Evolutionary conservation across 2,329 filamentous ascomycete species (phyloP).

Genomic region (Fusarium euwallaceae): DNA sequence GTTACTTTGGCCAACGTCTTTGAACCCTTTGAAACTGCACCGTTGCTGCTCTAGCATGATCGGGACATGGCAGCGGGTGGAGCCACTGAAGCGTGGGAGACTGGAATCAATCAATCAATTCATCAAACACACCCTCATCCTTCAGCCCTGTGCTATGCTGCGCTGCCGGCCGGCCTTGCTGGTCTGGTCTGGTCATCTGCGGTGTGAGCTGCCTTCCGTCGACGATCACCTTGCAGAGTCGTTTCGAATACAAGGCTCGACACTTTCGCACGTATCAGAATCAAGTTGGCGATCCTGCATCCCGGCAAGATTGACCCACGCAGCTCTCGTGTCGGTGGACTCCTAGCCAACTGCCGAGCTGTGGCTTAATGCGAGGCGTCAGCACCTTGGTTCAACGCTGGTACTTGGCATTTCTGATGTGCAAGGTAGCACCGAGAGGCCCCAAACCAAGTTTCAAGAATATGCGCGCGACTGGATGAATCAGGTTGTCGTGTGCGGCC

Average conservation of each 20-base stretch:
- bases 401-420: constrained; percentile 19
- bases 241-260: constrained; percentile 34
- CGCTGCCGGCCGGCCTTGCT: background rate
- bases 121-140: background rate
- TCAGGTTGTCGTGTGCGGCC: constrained; percentile 9
- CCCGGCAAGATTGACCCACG: constrained; percentile 8
- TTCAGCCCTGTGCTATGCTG: constrained; percentile 35
- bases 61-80: constrained; percentile 1
- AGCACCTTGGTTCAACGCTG: constrained; percentile 41
- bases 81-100: background rate
- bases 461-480: constrained; percentile 11
- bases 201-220: constrained; percentile 28
- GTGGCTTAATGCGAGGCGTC: constrained; percentile 36
- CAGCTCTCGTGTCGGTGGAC: constrained; percentile 10
- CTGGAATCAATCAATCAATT: background rate
- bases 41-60: constrained; percentile 13
- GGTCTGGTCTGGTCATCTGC: constrained; percentile 1
- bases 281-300: constrained; percentile 1
- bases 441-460: constrained; percentile 37
- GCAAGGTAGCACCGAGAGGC: constrained; percentile 25
- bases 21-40: constrained; percentile 12
- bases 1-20: constrained; percentile 8
- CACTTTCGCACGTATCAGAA: constrained; percentile 22
- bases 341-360: constrained; percentile 41
- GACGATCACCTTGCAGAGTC: constrained; percentile 15